Conservation (phyloP, 495 filamentous ascomycete species). For the Daldinia childiae region DNA sequence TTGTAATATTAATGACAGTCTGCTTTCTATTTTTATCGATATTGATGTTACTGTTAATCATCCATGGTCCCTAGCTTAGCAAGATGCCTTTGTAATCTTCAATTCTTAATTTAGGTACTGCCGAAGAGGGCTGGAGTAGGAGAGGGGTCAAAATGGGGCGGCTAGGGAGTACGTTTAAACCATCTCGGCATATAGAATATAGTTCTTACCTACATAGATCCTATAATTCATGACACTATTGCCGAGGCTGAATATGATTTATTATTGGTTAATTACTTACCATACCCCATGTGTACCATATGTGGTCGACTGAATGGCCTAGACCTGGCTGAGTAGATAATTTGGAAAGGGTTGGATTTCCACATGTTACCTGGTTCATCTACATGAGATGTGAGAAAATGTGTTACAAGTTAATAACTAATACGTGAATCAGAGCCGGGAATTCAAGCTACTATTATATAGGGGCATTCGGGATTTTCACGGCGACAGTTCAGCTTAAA, state of each 20-base stretch:
- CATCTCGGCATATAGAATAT: neutral
- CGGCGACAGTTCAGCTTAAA: neutral
- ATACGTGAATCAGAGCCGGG: neutral
- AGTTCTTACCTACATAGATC: neutral
- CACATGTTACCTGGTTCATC: neutral
- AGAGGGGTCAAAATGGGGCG: neutral
- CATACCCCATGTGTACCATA: neutral
- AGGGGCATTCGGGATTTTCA: neutral
- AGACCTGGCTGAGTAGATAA: neutral
- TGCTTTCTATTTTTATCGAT: neutral
- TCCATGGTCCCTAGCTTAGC: neutral
- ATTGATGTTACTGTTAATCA: neutral
- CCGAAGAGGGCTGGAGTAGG: constrained; percentile 2
- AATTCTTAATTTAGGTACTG: neutral
- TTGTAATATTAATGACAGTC: neutral
- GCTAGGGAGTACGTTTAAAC: neutral
- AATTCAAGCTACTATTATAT: neutral
- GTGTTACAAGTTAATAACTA: neutral
- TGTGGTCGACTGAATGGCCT: neutral
- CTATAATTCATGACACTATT: neutral
- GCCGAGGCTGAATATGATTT: neutral
- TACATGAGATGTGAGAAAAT: neutral
- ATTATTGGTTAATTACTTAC: constrained; percentile 1
- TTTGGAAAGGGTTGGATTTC: neutral
- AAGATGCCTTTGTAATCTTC: neutral